A percentile compares a stretch with the other conserved stretches of the same genome.
Evolutionary conservation across 1,139 yeast genomes (phyloP).

Genomic region (Saccharomyces hybrid): DNA sequence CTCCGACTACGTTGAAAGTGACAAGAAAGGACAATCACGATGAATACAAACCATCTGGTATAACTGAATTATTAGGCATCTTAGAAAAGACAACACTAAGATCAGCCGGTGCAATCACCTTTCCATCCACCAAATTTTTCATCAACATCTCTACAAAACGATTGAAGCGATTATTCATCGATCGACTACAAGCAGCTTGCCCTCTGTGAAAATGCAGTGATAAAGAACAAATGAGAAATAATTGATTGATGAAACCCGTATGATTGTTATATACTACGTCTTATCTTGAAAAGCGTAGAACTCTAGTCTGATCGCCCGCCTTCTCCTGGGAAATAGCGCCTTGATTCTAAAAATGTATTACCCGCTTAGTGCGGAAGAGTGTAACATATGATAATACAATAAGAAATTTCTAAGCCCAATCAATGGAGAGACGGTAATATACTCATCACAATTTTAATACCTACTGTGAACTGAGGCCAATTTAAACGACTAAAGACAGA

Average conservation of each 20-base stretch:
- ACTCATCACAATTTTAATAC: not conserved
- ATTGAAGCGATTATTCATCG: too few relatives aligned
- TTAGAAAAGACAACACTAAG: too few relatives aligned
- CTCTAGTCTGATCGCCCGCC: not conserved
- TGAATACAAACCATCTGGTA: not conserved
- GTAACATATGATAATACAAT: not conserved
- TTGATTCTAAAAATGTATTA: not conserved
- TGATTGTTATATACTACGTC: not conserved
- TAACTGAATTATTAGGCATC: too few relatives aligned
- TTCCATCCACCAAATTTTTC: too few relatives aligned
- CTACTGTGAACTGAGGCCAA: not conserved
- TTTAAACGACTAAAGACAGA: not conserved
- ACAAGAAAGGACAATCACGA: too few relatives aligned
- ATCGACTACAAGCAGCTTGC: not conserved
- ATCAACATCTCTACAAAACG: too few relatives aligned
- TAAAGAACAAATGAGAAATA: not conserved
- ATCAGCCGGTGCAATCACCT: too few relatives aligned
- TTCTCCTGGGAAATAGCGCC: not conserved
- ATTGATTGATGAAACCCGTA: not conserved
- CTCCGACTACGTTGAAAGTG: not conserved
- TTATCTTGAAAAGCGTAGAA: not conserved
- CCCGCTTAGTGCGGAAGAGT: not conserved
- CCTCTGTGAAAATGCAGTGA: not conserved
- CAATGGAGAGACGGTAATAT: not conserved
- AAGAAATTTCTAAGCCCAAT: not conserved